Conservation (phyloP, 2,329 filamentous ascomycete species). For the Scolecobasidium constrictum region DNA sequence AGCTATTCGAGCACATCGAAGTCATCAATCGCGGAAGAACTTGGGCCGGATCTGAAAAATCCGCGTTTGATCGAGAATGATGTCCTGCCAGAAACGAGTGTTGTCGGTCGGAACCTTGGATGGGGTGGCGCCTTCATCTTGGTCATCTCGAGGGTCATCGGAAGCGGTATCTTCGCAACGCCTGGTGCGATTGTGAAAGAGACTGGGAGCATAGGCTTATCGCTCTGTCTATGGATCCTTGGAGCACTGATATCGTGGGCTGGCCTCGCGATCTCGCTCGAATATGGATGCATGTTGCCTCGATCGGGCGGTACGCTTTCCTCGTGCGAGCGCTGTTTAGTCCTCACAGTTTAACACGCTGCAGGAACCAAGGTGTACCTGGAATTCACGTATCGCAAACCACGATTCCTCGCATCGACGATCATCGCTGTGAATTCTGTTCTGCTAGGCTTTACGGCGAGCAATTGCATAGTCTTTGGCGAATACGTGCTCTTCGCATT, state of each 20-base stretch:
- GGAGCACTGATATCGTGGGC: slow-evolving; percentile 52
- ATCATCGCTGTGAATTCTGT: slow-evolving; percentile 47
- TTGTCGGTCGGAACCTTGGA: neutral
- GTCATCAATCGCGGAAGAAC: no score
- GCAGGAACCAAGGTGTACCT: slow-evolving; percentile 54
- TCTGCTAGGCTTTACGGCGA: slow-evolving; percentile 49
- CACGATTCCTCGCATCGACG: slow-evolving; percentile 46
- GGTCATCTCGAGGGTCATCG: slow-evolving; percentile 35
- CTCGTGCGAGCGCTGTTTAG: slow-evolving; percentile 44
- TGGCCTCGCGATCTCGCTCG: slow-evolving; percentile 54
- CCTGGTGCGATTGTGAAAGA: slow-evolving; percentile 46
- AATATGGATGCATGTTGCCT: slow-evolving; percentile 55
- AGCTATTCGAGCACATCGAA: slow-evolving; percentile 4
- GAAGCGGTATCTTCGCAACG: slow-evolving; percentile 57
- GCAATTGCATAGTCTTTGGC: slow-evolving; percentile 55
- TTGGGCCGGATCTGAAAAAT: neutral
- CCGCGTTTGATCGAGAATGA: slow-evolving; percentile 4
- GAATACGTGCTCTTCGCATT: slow-evolving; percentile 49
- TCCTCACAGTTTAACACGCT: neutral
- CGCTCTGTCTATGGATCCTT: slow-evolving; percentile 52
- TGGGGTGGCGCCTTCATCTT: slow-evolving; percentile 10
- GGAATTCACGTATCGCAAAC: slow-evolving; percentile 51
- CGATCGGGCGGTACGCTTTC: slow-evolving; percentile 35
- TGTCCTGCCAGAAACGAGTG: slow-evolving; percentile 6
- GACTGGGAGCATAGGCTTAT: slow-evolving; percentile 50